A percentile compares a stretch with the other conserved stretches of the same genome.
phyloP scores from a whole-genome alignment of 176 grass and related monocot genomes.

The Paspalum notatum region DNA sequence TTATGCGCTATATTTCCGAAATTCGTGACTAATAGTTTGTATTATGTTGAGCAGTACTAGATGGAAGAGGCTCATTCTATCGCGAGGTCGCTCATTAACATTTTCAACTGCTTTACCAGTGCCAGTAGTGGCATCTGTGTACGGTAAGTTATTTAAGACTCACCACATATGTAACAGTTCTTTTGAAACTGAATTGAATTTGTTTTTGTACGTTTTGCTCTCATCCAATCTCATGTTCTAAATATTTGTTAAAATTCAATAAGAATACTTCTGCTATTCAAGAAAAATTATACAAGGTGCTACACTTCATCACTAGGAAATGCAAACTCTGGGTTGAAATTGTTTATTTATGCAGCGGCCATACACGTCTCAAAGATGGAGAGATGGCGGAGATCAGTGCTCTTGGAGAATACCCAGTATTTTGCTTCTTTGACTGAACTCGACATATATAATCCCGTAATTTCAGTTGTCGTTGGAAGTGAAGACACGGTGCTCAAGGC shows the following conservation, averaged over 20 bases:
- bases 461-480: conserved; percentile 72
- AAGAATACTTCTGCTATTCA: background rate
- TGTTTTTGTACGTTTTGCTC: background rate
- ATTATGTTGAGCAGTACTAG: conserved; percentile 57
- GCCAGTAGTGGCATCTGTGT: conserved; percentile 68
- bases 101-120: conserved; percentile 79
- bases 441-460: conserved; percentile 71
- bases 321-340: background rate
- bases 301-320: background rate
- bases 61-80: conserved; percentile 79
- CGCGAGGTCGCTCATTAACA: conserved; percentile 78
- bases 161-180: conserved; percentile 7
- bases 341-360: conserved; percentile 61
- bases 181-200: conserved; percentile 4
- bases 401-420: conserved; percentile 65
- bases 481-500: conserved; percentile 71
- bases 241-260: background rate
- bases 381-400: conserved; percentile 62
- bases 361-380: conserved; percentile 66
- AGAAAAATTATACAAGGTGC: background rate
- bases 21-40: conserved; percentile 13
- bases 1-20: background rate
- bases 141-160: conserved; percentile 48
- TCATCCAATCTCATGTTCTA: background rate
- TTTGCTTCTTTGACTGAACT: conserved; percentile 72